These are phyloP conservation scores for Lobulomyces angularis DNA, from an alignment of 192 early-diverging fungal species.

Conservation along the genomic window DNA sequence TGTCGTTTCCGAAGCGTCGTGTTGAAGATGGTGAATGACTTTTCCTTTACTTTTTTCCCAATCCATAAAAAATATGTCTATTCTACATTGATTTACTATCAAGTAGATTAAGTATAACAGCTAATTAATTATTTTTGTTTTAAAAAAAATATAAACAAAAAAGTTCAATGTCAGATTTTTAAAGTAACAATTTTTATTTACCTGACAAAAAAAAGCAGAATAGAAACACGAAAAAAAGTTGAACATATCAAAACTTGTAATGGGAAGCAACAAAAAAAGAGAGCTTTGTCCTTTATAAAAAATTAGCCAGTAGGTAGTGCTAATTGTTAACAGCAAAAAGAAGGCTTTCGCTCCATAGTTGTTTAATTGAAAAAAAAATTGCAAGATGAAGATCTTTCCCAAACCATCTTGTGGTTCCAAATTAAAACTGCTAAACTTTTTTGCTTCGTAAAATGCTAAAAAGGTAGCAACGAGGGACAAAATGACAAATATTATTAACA, in stretches of 20 bases:
- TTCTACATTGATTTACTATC: conserved; percentile 31
- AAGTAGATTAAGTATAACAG: conserved; percentile 12
- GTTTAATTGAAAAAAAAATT: conserved; percentile 21
- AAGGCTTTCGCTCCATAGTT: conserved; percentile 20
- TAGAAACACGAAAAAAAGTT: conserved; percentile 17
- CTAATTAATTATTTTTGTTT: conserved; percentile 5
- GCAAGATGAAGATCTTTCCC: conserved; percentile 25
- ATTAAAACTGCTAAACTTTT: conserved; percentile 30
- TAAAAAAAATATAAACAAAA: conserved; percentile 1
- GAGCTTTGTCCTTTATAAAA: conserved; percentile 36
- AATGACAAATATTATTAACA: conserved; percentile 25
- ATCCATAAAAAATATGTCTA: conserved; percentile 40
- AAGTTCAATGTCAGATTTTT: background rate
- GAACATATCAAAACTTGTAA: conserved; percentile 12
- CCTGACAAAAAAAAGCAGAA: conserved; percentile 14
- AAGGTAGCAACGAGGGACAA: conserved; percentile 13
- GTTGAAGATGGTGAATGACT: conserved; percentile 9
- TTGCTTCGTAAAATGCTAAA: conserved; percentile 16
- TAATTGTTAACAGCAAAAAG: conserved; percentile 20
- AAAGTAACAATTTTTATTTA: conserved; percentile 2
- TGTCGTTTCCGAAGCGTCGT: background rate
- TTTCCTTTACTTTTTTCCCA: conserved; percentile 41
- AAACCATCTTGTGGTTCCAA: conserved; percentile 15
- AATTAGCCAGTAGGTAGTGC: conserved; percentile 31
- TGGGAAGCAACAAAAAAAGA: conserved; percentile 30